Conservation (phyloP, 2,329 filamentous ascomycete species). For the Colletotrichum tabaci region DNA sequence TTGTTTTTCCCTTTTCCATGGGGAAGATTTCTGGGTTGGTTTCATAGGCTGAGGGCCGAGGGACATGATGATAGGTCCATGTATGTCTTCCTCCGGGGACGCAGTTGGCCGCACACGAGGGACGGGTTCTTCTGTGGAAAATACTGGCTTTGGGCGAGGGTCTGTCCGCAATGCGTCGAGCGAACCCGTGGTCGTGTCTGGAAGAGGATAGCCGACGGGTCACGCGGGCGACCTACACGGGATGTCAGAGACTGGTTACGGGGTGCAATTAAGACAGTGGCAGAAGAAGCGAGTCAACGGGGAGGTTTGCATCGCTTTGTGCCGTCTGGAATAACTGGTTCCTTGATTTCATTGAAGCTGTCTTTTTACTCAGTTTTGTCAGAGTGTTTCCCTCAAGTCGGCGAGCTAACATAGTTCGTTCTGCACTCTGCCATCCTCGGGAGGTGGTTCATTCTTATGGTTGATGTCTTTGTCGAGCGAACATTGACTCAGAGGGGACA, state of each 20-base stretch:
- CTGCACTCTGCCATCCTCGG: neutral
- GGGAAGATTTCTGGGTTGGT: neutral
- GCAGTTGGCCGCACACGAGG: neutral
- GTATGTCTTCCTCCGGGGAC: neutral
- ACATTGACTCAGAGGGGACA: too few species aligned
- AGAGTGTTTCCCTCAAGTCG: neutral
- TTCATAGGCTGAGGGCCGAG: neutral
- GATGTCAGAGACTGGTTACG: too few species aligned
- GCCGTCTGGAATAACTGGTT: neutral
- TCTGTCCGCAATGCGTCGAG: neutral
- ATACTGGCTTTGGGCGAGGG: neutral
- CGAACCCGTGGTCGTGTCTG: neutral
- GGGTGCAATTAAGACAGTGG: too few species aligned
- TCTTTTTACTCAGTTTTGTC: too few species aligned
- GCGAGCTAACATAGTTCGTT: neutral
- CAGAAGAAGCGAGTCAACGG: too few species aligned
- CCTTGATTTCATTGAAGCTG: neutral
- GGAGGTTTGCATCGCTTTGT: neutral
- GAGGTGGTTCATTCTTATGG: neutral
- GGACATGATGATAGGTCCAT: neutral
- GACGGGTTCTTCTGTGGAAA: neutral
- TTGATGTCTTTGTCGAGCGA: neutral
- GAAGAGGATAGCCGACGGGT: neutral
- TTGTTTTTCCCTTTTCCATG: neutral
- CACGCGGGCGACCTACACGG: neutral